phyloP scores from a whole-genome alignment of 2,329 filamentous ascomycete species.

The Claviceps sp. region DNA sequence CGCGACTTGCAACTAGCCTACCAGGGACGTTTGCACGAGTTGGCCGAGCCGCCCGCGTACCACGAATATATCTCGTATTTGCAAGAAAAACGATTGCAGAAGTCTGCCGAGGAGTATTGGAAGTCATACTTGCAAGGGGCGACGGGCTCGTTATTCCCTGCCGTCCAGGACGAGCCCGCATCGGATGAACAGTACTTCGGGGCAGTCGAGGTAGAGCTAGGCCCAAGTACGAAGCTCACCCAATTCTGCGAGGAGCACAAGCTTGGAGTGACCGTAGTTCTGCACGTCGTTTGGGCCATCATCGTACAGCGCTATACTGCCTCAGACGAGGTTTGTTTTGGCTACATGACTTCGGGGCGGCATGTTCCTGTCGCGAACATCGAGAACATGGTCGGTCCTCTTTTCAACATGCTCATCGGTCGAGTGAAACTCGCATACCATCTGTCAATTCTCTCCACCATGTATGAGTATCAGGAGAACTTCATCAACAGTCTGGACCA shows the following conservation, averaged over 20 bases:
- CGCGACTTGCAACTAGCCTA: conserved; percentile 2
- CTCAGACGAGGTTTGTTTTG: conserved; percentile 35
- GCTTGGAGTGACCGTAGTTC: conserved; percentile 33
- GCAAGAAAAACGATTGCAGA: background rate
- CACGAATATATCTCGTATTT: background rate
- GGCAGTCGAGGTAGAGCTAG: background rate
- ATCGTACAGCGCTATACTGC: conserved; percentile 34
- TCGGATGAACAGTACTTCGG: background rate
- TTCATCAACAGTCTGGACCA: conserved; percentile 32
- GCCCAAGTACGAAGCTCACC: background rate
- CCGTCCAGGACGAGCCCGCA: background rate
- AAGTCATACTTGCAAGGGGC: conserved; percentile 1
- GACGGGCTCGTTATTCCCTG: background rate
- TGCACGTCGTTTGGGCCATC: conserved; percentile 39
- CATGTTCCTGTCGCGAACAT: conserved; percentile 35
- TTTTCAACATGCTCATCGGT: conserved; percentile 39
- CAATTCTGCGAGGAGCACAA: conserved; percentile 24
- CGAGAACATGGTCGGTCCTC: conserved; percentile 33
- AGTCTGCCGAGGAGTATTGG: background rate
- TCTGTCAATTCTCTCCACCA: conserved; percentile 11
- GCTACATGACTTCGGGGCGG: conserved; percentile 38
- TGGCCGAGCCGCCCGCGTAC: background rate
- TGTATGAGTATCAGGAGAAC: conserved; percentile 24
- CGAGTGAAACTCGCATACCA: conserved; percentile 15
- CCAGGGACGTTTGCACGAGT: background rate